Evolutionary conservation across 768 basidiomycete species (phyloP), one percentile per base, ranked within the genome.

Genomic region (Hericium rajendrae): DNA sequence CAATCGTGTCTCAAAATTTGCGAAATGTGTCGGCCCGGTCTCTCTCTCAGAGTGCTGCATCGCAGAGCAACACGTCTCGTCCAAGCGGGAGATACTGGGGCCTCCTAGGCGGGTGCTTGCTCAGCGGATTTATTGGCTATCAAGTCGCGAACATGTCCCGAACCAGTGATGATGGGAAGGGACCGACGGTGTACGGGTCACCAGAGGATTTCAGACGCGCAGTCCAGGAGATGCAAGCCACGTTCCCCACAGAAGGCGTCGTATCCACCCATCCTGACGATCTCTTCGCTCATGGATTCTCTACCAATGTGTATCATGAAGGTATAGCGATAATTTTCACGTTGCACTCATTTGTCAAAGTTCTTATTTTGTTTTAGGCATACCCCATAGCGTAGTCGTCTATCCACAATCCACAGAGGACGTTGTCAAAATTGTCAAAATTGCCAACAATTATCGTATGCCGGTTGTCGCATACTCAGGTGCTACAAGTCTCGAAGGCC

Each of bases 401-500:
- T 85, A 81, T 63, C 85, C 86, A 0, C 63, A 69, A 16, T 78
- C 75, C 24, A 94, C 92, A 0, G 86, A 89, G 60, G 91, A 95
- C 62, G 90, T 95, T 1, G 84, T 86, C 41, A 77, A 80, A 62
- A 78, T 92, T 51, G 86, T 94, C 51, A 81, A 85, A 58, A 77
- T 88, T 49, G 87, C 92, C 2, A 78, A 76, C 41, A 84, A 84
- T 68, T 86, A 84, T 70, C 75, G 74, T 26, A 85, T 94, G 72
- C 93, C 93, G 0, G 70, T 94, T 20, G 81, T 80, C 1, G 80
- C 91, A 2, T 93, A 86, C 68, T 83, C 85, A 0, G 92, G 89
- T 10, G 92, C 85, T 1, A 94, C 92, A 0, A 84, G 80, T 63
- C 68, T 94, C 22, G 92, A 94, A 66, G 91, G 91, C 0, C 86